Percentiles rank a stretch among this genome's conserved stretches.
Conservation (phyloP, 2,329 filamentous ascomycete genomes). For the Diaporthe longicolla region DNA sequence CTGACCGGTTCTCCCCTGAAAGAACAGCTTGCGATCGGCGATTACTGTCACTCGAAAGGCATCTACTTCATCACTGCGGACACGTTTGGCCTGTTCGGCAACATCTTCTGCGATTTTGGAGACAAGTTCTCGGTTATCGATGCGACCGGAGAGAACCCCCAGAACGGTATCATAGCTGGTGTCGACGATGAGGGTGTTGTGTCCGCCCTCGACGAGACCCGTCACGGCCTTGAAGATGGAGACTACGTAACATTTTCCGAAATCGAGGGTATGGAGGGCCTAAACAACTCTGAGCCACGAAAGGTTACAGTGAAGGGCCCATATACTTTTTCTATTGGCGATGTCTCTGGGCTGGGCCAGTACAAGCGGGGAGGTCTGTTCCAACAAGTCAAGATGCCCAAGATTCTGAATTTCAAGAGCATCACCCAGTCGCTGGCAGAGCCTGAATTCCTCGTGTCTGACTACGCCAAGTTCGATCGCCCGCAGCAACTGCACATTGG, state of each 20-base stretch:
- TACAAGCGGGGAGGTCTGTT: conserved; percentile 93
- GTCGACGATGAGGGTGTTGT: conserved; percentile 93
- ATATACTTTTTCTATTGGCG: conserved; percentile 97
- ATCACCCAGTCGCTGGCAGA: conserved; percentile 84
- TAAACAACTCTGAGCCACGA: conserved; percentile 87
- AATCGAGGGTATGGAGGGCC: conserved; percentile 88
- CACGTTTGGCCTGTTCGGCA: conserved; percentile 94
- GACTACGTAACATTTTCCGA: conserved; percentile 97
- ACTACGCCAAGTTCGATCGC: conserved; percentile 98
- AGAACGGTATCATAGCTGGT: conserved; percentile 89
- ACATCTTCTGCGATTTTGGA: conserved; percentile 97
- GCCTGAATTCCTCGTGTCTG: conserved; percentile 91
- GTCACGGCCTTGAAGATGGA: conserved; percentile 95
- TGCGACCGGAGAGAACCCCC: conserved; percentile 88
- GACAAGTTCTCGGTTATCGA: conserved; percentile 93
- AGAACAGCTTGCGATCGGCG: conserved; percentile 85
- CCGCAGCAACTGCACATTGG: conserved; percentile 92
- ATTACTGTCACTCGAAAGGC: conserved; percentile 94
- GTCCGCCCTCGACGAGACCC: conserved; percentile 92
- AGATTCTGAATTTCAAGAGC: conserved; percentile 88
- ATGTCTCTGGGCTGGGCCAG: conserved; percentile 87
- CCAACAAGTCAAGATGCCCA: conserved; percentile 98
- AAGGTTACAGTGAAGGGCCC: conserved; percentile 96
- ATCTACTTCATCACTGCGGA: conserved; percentile 92
- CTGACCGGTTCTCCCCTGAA: conserved; percentile 87